Conservation (phyloP, 2,329 filamentous ascomycete genomes). For the Fusarium sp. region DNA sequence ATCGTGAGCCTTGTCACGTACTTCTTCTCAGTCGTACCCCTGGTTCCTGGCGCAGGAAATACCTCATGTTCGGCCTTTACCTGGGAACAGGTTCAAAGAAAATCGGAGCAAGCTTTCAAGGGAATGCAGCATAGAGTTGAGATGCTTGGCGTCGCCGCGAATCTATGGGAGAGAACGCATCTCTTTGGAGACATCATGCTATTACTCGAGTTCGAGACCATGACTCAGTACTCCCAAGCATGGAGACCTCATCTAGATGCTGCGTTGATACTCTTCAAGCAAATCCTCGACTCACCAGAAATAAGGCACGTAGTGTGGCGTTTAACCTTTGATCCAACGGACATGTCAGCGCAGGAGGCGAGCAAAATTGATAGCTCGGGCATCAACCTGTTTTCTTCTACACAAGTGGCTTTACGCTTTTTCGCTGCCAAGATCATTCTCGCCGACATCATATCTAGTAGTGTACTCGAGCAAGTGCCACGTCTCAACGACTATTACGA, state of each 20-base stretch:
- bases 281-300: not conserved
- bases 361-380: not conserved
- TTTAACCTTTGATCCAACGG: not conserved
- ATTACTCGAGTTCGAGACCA: not conserved
- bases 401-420: conserved; percentile 50
- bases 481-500: not conserved
- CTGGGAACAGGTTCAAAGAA: not conserved
- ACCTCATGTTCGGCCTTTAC: not conserved
- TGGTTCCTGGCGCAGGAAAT: not conserved
- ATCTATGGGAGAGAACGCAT: not conserved
- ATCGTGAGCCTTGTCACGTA: conserved; percentile 49
- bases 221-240: not conserved
- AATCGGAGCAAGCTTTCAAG: not conserved
- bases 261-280: not conserved
- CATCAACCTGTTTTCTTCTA: not conserved
- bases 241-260: conserved; percentile 1
- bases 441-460: conserved; percentile 22
- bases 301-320: not conserved
- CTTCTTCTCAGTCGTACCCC: conserved; percentile 6
- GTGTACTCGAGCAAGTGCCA: not conserved
- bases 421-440: conserved; percentile 47
- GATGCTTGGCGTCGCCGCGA: not conserved
- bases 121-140: conserved; percentile 1
- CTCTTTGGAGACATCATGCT: conserved; percentile 1
- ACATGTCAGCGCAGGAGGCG: not conserved